These are phyloP conservation scores for Escallonia herrerae DNA, from an alignment of 129 eudicot genomes.

Conservation along the genomic window DNA sequence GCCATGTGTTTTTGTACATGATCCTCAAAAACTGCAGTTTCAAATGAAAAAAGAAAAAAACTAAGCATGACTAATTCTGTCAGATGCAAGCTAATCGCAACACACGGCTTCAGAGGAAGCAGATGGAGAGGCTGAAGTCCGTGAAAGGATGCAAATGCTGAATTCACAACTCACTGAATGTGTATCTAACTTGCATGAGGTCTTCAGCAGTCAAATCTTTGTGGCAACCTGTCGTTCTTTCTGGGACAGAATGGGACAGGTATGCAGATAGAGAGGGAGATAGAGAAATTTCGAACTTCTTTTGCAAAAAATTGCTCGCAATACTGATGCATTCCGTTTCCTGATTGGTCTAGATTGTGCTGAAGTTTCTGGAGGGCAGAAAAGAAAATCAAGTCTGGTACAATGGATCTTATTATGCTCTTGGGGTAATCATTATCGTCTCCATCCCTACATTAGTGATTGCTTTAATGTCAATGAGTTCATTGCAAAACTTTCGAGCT, in stretches of 20 bases:
- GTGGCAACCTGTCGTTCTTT: slow-evolving; percentile 69
- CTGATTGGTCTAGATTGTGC: slow-evolving; percentile 44
- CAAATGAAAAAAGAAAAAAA: too few relatives aligned
- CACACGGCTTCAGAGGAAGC: slow-evolving; percentile 85
- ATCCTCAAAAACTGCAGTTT: neutral
- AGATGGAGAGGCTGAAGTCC: slow-evolving; percentile 81
- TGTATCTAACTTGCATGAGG: slow-evolving; percentile 77
- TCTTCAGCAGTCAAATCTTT: slow-evolving; percentile 69
- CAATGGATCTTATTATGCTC: slow-evolving; percentile 83
- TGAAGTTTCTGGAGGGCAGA: slow-evolving; percentile 83
- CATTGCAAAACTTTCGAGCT: too few relatives aligned
- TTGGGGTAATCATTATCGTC: slow-evolving; percentile 49
- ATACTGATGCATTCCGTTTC: slow-evolving; percentile 17
- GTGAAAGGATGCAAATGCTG: slow-evolving; percentile 80
- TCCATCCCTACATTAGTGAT: too few relatives aligned
- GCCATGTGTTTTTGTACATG: too few relatives aligned
- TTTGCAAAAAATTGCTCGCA: neutral
- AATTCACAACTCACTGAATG: slow-evolving; percentile 60
- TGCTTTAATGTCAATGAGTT: too few relatives aligned
- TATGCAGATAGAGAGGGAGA: neutral
- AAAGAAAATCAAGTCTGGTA: slow-evolving; percentile 93
- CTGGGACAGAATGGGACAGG: slow-evolving; percentile 99
- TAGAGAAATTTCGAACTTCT: neutral
- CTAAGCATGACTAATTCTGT: neutral
- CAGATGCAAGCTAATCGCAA: slow-evolving; percentile 63